Evolutionary conservation across 2,329 filamentous ascomycete genomes (phyloP).

Genomic region (Cytospora mali): DNA sequence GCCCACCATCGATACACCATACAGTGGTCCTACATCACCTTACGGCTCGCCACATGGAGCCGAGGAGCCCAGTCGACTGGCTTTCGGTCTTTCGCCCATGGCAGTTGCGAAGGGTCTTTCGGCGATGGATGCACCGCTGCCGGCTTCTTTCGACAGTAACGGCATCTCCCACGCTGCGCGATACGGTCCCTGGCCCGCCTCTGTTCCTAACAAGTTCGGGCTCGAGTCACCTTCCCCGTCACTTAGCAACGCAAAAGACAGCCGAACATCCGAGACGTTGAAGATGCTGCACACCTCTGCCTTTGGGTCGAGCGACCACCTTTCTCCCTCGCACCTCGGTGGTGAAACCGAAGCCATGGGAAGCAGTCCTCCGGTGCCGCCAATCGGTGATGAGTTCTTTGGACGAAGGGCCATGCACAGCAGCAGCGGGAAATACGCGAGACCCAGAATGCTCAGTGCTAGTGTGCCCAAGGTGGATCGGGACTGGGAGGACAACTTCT

Average conservation of each 20-base stretch:
- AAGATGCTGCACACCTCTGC: conserved; percentile 68
- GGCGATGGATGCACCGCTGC: conserved; percentile 89
- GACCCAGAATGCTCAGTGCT: conserved; percentile 71
- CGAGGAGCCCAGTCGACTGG: conserved; percentile 57
- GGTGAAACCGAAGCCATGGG: conserved; percentile 44
- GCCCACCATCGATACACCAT: conserved; percentile 61
- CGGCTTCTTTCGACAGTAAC: conserved; percentile 94
- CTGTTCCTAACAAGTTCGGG: conserved; percentile 88
- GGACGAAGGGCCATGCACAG: conserved; percentile 73
- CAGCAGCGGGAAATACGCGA: conserved; percentile 57
- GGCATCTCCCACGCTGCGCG: conserved; percentile 90
- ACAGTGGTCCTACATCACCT: conserved; percentile 57
- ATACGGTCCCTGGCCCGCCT: conserved; percentile 88
- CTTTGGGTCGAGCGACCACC: conserved; percentile 66
- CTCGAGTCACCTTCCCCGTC: conserved; percentile 83
- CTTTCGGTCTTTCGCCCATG: conserved; percentile 78
- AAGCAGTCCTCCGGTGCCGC: conserved; percentile 54
- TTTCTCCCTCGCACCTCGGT: conserved; percentile 32
- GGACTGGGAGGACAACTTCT: conserved; percentile 69
- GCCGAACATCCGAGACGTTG: conserved; percentile 63
- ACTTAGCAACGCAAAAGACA: conserved; percentile 63
- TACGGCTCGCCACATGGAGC: conserved; percentile 86
- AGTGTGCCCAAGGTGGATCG: conserved; percentile 66
- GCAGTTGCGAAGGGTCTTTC: conserved; percentile 71
- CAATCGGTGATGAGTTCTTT: conserved; percentile 63